Percentiles rank a stretch among this genome's conserved stretches.
These are phyloP conservation scores for Rhododendron vialii DNA, from an alignment of 148 eudicot species.

Conservation along the genomic window DNA sequence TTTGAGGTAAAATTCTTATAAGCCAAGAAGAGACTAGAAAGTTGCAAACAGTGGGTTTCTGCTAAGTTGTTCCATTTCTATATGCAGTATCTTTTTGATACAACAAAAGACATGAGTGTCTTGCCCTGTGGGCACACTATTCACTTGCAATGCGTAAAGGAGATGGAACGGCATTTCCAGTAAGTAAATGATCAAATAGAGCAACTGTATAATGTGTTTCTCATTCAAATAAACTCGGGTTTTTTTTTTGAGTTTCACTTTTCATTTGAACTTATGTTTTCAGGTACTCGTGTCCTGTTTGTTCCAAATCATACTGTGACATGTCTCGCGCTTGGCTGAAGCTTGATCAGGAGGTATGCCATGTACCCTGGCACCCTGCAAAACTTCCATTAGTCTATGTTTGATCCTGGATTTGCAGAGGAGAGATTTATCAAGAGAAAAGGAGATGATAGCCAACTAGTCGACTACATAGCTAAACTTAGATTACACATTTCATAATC, in stretches of 20 bases:
- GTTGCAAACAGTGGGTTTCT: neutral
- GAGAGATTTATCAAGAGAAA: neutral
- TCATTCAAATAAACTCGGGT: neutral
- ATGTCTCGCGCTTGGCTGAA: constrained; percentile 41
- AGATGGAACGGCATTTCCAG: constrained; percentile 38
- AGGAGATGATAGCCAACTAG: neutral
- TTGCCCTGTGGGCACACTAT: constrained; percentile 45
- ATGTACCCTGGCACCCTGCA: too few relatives aligned
- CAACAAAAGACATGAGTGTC: constrained; percentile 26
- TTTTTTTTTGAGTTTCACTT: neutral
- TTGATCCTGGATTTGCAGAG: neutral
- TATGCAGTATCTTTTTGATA: constrained; percentile 37
- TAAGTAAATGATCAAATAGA: constrained; percentile 3
- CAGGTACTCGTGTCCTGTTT: constrained; percentile 50
- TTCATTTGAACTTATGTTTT: neutral
- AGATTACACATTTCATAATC: neutral
- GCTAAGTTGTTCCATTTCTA: neutral
- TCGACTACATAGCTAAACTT: neutral
- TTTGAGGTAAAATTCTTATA: constrained; percentile 44
- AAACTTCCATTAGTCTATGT: neutral
- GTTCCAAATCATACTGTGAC: constrained; percentile 42
- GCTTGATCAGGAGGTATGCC: constrained; percentile 43
- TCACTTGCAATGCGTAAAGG: constrained; percentile 37
- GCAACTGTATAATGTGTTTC: neutral
- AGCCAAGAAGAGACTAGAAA: neutral